Percentiles rank a stretch among this genome's conserved stretches.
Conservation (phyloP, 805 yeast species). For the Huiozyma naganishii region DNA sequence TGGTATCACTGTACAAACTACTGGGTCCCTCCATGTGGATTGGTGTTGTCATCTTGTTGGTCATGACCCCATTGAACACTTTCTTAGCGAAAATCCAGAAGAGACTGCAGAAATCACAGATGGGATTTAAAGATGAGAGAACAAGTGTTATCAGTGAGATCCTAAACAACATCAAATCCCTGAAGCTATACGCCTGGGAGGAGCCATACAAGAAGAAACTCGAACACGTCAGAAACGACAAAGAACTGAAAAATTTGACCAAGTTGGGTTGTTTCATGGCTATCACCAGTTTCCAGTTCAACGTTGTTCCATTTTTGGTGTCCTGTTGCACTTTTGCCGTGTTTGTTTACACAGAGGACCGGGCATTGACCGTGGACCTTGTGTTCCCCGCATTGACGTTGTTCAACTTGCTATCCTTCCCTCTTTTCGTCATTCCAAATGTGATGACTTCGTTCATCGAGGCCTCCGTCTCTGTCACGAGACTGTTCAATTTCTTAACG, state of each 20-base stretch:
- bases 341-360: conserved; percentile 48
- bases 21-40: conserved; percentile 94
- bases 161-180: conserved; percentile 80
- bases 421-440: conserved; percentile 85
- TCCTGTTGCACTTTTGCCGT: conserved; percentile 82
- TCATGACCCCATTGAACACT: conserved; percentile 75
- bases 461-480: conserved; percentile 69
- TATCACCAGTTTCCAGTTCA: conserved; percentile 64
- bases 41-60: conserved; percentile 68
- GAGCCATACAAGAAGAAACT: conserved; percentile 66
- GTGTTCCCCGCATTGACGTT: conserved; percentile 86
- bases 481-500: conserved; percentile 64
- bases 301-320: conserved; percentile 79
- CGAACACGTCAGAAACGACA: conserved; percentile 74
- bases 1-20: conserved; percentile 57
- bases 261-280: conserved; percentile 67
- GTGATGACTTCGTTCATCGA: conserved; percentile 80
- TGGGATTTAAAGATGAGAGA: conserved; percentile 86
- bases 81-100: conserved; percentile 57
- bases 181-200: conserved; percentile 96
- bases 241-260: conserved; percentile 67
- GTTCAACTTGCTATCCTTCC: conserved; percentile 83
- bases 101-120: conserved; percentile 68
- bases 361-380: conserved; percentile 75
- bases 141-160: conserved; percentile 83